These are phyloP conservation scores for Coemansia umbellata DNA, from an alignment of 192 early-diverging fungal species.

Conservation along the genomic window DNA sequence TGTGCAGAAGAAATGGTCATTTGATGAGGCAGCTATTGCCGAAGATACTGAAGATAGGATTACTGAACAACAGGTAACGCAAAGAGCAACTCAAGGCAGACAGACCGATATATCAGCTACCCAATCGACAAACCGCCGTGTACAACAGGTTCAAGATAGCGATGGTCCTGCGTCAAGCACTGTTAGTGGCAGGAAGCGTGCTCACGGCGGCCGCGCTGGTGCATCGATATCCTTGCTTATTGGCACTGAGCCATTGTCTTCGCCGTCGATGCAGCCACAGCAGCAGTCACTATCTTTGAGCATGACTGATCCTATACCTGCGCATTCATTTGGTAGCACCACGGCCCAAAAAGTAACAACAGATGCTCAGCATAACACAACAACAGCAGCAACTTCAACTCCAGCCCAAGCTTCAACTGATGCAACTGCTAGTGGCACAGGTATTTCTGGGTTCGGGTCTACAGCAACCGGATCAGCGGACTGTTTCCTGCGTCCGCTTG, in stretches of 20 bases:
- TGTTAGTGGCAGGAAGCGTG: conserved; percentile 6
- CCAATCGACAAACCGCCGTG: conserved; percentile 10
- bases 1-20: conserved; percentile 24
- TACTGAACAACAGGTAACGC: conserved; percentile 1
- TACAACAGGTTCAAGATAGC: conserved; percentile 23
- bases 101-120: not conserved
- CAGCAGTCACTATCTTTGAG: not conserved
- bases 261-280: not conserved
- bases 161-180: conserved; percentile 1
- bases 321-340: not conserved
- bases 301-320: not conserved
- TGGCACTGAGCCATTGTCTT: not conserved
- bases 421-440: not conserved
- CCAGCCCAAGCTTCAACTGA: too few species aligned
- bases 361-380: not conserved
- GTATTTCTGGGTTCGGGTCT: not conserved
- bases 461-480: conserved; percentile 1
- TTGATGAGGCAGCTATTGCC: not conserved
- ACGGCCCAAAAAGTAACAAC: not conserved
- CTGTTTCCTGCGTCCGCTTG: conserved; percentile 23
- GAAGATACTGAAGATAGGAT: not conserved
- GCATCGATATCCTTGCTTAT: conserved; percentile 17
- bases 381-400: not conserved
- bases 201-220: conserved; percentile 20
- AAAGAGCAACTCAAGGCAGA: not conserved